Base-by-base conservation (phyloP, 169 alveolate genomes). In the Ichthyophthirius multifiliis region DNA sequence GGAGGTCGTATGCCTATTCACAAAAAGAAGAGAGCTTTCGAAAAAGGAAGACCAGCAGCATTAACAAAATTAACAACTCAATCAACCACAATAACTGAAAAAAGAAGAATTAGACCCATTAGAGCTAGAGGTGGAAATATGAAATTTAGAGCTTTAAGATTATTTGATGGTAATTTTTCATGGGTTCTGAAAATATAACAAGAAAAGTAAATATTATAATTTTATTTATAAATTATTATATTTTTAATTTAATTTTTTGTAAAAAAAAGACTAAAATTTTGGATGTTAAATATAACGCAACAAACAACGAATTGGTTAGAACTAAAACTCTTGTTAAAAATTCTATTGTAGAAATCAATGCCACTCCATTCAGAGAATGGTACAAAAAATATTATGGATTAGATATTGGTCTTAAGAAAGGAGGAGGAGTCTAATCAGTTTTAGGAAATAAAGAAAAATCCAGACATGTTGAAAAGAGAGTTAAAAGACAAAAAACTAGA, bases 1-100 rank as follows among this genome's bases (percentile, higher is more conserved):
- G 99, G 99, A 84, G 99, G 99, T 39, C 97, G 99, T 75, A 96
- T 96, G 96, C 99, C 99, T 86, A 95, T 98, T 76, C 99, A 97
- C 95, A 94, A 97, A 90, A 98, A 99, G 97, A 99, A 99, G 96
- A 93, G 99, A 84, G 98, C 98, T 95, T 98, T 92, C 92, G 99
- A 98, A 90, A 94, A 98, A 97, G 99, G 99, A 64, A 95, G 99
- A 84, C 99, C 99, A 46, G 95, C 99, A 27, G 96, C 99, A 65
- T 94, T 95, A 89, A 98, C 99, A 82, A 98, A 98, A 90, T 92
- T 99, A 82, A 99, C 99, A 44, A 45, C 88, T 18, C 93, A 96
- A 92, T 92, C 97, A 71, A 96, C 98, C 34, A 96, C 98, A 82
- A 93, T 93, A 43, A 47, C 78, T 65, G 84, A 75, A 15, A 84